Evolutionary conservation across 257 asterid genomes (phyloP).

Genomic region (Anisodus tanguticus): DNA sequence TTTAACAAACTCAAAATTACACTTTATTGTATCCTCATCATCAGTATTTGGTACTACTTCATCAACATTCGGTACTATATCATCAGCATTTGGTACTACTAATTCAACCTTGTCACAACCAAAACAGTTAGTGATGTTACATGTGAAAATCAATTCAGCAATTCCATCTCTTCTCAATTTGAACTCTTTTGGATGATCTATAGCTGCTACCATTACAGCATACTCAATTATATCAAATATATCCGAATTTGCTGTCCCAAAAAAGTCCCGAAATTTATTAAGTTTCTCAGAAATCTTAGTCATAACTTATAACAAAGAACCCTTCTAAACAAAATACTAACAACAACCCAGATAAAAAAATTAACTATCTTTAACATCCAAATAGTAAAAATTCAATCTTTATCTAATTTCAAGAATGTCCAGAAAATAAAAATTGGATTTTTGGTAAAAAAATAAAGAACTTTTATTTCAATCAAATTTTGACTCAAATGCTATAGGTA

Average conservation of each 20-base stretch:
- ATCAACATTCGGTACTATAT: constrained; percentile 48
- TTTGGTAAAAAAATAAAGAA: background rate
- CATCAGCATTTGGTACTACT: constrained; percentile 52
- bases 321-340: constrained; percentile 30
- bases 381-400: background rate
- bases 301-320: constrained; percentile 34
- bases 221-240: constrained; percentile 51
- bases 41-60: constrained; percentile 31
- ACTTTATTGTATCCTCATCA: constrained; percentile 35
- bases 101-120: constrained; percentile 66
- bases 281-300: constrained; percentile 31
- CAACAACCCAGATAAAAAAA: constrained; percentile 12
- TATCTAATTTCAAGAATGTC: constrained; percentile 18
- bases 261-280: constrained; percentile 61
- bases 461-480: background rate
- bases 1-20: constrained; percentile 44
- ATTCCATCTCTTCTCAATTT: constrained; percentile 52
- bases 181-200: constrained; percentile 56
- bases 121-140: constrained; percentile 52
- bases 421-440: background rate
- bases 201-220: constrained; percentile 55
- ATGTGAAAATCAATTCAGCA: constrained; percentile 49
- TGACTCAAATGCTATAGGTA: background rate
- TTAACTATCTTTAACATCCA: background rate
- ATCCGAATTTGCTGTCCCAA: constrained; percentile 39